Evolutionary conservation across 768 basidiomycete genomes (phyloP), one percentile per base, ranked within the genome.

Genomic region (Exidia glandulosa): DNA sequence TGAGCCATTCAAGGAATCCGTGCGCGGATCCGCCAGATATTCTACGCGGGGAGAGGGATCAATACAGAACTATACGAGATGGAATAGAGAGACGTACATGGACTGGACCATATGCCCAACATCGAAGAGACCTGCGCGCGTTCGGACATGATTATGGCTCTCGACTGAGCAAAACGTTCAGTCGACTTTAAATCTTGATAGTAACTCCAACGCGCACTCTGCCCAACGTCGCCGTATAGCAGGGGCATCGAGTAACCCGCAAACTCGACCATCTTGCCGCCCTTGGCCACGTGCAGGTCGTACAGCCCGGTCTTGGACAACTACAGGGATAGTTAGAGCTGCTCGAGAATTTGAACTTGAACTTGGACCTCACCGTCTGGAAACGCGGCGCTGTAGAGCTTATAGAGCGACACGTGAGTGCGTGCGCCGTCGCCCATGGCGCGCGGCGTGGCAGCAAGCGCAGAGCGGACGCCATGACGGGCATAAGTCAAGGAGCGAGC

Each of bases 51-150:
- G 7, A n/a, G n/a, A n/a, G n/a, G n/a, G n/a, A n/a, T n/a, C 25
- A 57, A 31, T n/a, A n/a, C n/a, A n/a, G n/a, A 33, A 54, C 25
- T 36, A 31, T 54, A 27, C 1, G n/a, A n/a, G n/a, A n/a, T n/a
- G n/a, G n/a, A n/a, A n/a, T n/a, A n/a, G n/a, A n/a, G 56, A n/a
- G n/a, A 60, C 81, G 55, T 66, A 93, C 91, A 84, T 87, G 33
- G 85, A 83, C 71, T 98, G 95, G 16, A 98, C 89, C 95, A 99
- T 99, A 72, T 99, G 96, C 25, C 91, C 91, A 30, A 99, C 96
- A 68, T 99, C 96, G 70, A 99, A 99, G 32, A 99, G 77, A 0
- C 94, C 94, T 1, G 82, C 90, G 34, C 79, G 80, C 13, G 75
- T 81, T 45, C 96, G 85, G 57, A 94, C 90, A 67, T 97, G 88